A percentile compares a stretch with the other conserved stretches of the same genome.
Conservation (phyloP, 805 yeast genomes). For the Hanseniaspora guilliermondii region DNA sequence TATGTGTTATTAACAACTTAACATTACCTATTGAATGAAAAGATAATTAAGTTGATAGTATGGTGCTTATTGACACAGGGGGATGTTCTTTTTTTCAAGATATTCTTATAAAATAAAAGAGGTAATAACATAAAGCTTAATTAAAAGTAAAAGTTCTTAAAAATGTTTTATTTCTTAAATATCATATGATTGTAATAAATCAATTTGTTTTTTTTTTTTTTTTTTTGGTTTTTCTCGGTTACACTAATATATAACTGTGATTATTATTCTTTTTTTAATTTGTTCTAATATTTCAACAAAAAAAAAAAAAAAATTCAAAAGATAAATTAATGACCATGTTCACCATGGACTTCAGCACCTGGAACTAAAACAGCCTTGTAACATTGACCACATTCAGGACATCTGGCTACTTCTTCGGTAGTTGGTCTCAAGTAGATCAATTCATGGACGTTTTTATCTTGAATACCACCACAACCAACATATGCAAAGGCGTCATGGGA, state of each 20-base stretch:
- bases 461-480: constrained; percentile 94
- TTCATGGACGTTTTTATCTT: constrained; percentile 73
- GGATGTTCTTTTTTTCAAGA: too few species aligned
- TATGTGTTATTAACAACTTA: too few species aligned
- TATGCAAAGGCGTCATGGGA: constrained; percentile 86
- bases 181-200: not conserved
- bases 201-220: not conserved
- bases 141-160: too few species aligned
- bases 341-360: constrained; percentile 44
- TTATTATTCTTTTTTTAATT: not conserved
- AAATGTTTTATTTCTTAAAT: not conserved
- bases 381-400: constrained; percentile 98
- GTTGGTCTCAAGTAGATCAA: constrained; percentile 88
- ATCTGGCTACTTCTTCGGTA: constrained; percentile 72
- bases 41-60: too few species aligned
- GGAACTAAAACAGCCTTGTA: constrained; percentile 76
- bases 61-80: too few species aligned
- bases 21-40: too few species aligned
- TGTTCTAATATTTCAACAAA: not conserved
- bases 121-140: not conserved
- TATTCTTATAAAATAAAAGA: not conserved
- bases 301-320: not conserved
- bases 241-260: not conserved
- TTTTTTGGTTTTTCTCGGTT: too few species aligned
- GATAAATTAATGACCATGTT: constrained; percentile 30